Conservation (phyloP, 2,329 filamentous ascomycete species). For the Diaporthe ampelina region DNA sequence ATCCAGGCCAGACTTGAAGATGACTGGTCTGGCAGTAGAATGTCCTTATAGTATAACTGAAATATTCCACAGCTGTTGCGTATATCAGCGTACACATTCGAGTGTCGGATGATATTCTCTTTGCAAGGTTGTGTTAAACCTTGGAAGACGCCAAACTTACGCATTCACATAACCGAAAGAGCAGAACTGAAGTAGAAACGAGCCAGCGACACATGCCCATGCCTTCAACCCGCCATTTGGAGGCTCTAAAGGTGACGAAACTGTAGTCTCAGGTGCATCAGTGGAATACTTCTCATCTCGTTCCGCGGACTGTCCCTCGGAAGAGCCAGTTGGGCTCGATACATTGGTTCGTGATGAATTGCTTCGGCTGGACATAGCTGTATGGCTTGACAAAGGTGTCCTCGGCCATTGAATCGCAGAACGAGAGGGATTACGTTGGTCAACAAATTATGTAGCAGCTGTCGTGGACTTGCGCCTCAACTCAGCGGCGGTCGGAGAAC, state of each 20-base stretch:
- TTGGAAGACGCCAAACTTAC: background rate
- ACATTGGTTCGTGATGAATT: background rate
- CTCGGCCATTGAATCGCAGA: background rate
- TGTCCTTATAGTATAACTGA: constrained; percentile 66
- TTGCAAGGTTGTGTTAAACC: too few species aligned
- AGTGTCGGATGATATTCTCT: too few species aligned
- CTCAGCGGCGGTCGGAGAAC: background rate
- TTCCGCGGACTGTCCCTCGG: background rate
- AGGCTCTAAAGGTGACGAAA: background rate
- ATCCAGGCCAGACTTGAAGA: constrained; percentile 58
- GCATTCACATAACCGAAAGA: constrained; percentile 25
- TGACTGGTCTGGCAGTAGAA: constrained; percentile 50
- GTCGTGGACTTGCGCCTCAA: background rate
- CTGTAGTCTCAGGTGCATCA: background rate
- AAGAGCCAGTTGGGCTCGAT: background rate
- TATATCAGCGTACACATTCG: background rate
- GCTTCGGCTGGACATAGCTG: background rate
- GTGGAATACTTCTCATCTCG: background rate
- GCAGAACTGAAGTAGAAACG: constrained; percentile 15
- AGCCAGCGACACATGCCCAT: constrained; percentile 8
- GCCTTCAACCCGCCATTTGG: background rate
- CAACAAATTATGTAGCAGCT: background rate
- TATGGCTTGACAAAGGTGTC: background rate
- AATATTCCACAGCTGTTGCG: constrained; percentile 52
- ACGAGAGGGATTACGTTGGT: background rate